Conservation (phyloP, 805 yeast species). For the Wickerhamomyces ciferrii region DNA sequence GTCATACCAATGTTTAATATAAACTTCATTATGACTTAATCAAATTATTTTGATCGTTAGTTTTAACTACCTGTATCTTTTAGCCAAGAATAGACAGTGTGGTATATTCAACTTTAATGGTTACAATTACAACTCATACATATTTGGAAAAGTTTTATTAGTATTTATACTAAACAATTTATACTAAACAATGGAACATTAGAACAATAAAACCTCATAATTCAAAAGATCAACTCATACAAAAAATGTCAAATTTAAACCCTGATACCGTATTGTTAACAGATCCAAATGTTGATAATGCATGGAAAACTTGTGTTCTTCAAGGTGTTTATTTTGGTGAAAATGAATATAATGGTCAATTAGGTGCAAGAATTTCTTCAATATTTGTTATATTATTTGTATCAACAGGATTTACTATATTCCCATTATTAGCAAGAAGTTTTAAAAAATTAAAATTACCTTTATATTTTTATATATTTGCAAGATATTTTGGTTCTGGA, state of each 20-base stretch:
- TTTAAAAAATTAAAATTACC: constrained; percentile 40
- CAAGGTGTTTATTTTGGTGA: constrained; percentile 35
- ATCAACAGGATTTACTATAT: constrained; percentile 38
- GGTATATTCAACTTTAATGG: too few relatives aligned
- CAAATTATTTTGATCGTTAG: too few relatives aligned
- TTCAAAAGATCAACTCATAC: too few relatives aligned
- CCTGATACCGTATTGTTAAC: constrained; percentile 24
- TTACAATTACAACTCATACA: too few relatives aligned
- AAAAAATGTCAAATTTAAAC: constrained; percentile 2
- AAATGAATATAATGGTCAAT: constrained; percentile 35
- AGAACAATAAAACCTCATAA: too few relatives aligned
- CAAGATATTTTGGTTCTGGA: constrained; percentile 63
- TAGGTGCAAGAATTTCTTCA: constrained; percentile 48
- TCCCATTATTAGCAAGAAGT: constrained; percentile 38
- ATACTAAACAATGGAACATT: too few relatives aligned
- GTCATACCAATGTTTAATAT: too few relatives aligned
- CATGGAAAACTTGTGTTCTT: constrained; percentile 37
- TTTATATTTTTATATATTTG: constrained; percentile 16
- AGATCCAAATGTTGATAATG: constrained; percentile 23
- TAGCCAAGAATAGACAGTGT: too few relatives aligned
- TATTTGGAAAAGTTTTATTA: too few relatives aligned
- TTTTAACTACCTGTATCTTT: too few relatives aligned
- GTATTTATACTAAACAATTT: too few relatives aligned
- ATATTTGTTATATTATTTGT: constrained; percentile 54
- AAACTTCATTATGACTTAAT: too few relatives aligned